Percentiles rank a stretch among this genome's conserved stretches.
Evolutionary conservation across 495 filamentous ascomycete species (phyloP).

Genomic region (Haplographium delicatum): DNA sequence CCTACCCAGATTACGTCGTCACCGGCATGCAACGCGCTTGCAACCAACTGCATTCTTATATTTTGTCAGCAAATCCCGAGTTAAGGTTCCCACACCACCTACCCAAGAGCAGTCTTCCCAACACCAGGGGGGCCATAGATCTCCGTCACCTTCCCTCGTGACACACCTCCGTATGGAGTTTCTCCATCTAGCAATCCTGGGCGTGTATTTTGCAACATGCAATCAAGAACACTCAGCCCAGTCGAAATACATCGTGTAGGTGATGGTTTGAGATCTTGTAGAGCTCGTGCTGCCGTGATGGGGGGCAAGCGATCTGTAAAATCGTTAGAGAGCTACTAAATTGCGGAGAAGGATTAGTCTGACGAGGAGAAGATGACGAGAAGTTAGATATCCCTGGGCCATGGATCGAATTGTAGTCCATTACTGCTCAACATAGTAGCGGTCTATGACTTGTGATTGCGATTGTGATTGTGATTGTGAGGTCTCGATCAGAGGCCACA

Average conservation of each 20-base stretch:
- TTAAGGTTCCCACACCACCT: slow-evolving; percentile 19
- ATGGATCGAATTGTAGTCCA: slow-evolving; percentile 24
- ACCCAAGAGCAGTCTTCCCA: slow-evolving; percentile 86
- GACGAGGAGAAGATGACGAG: slow-evolving; percentile 16
- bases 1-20: slow-evolving; percentile 80
- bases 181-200: slow-evolving; percentile 1
- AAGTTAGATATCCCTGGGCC: slow-evolving; percentile 23
- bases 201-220: slow-evolving; percentile 33
- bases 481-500: too few species aligned
- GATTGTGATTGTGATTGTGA: neutral
- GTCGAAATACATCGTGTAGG: slow-evolving; percentile 56
- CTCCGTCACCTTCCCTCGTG: slow-evolving; percentile 78
- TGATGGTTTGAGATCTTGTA: slow-evolving; percentile 54
- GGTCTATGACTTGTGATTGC: neutral
- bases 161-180: slow-evolving; percentile 44
- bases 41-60: slow-evolving; percentile 52
- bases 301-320: slow-evolving; percentile 71
- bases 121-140: slow-evolving; percentile 83
- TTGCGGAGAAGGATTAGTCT: neutral
- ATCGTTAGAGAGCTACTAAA: neutral
- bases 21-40: slow-evolving; percentile 56
- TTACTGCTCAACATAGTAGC: slow-evolving; percentile 2
- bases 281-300: slow-evolving; percentile 78
- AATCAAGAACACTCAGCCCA: slow-evolving; percentile 59
- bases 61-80: neutral